Evolutionary conservation across 768 basidiomycete species (phyloP).

Genomic region (Kwoniella sp.): DNA sequence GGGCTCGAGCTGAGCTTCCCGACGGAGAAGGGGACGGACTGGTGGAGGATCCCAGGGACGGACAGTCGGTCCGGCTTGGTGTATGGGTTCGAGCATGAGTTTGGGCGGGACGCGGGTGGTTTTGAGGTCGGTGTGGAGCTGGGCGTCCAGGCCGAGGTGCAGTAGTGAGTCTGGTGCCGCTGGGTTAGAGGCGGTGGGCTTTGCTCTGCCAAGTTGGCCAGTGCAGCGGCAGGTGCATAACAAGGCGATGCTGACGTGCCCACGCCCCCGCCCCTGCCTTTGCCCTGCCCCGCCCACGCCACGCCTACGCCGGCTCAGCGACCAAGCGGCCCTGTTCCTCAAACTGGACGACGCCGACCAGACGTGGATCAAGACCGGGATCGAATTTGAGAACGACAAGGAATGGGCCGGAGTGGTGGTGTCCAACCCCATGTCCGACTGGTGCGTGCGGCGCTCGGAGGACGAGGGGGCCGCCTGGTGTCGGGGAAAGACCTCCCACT

Average conservation of each 20-base stretch:
- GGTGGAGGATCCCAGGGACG: constrained; percentile 11
- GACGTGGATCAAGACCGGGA: constrained; percentile 36
- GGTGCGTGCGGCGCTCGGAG: constrained; percentile 21
- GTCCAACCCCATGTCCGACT: constrained; percentile 31
- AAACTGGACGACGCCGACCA: neutral
- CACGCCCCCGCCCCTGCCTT: neutral
- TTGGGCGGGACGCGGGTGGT: constrained; percentile 8
- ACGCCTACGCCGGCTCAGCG: constrained; percentile 11
- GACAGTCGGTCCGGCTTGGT: constrained; percentile 8
- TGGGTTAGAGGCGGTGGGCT: neutral
- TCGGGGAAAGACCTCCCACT: neutral
- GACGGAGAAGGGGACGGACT: constrained; percentile 7
- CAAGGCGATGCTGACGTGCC: no score
- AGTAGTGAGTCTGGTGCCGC: constrained; percentile 8
- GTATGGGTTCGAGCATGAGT: constrained; percentile 2
- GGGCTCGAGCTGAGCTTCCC: neutral
- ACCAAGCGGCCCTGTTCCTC: constrained; percentile 37
- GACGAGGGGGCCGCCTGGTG: no score
- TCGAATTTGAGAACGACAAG: constrained; percentile 29
- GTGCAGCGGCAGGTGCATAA: no score
- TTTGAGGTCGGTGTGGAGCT: constrained; percentile 21
- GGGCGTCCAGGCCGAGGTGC: constrained; percentile 4
- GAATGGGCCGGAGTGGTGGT: constrained; percentile 28
- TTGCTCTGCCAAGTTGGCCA: neutral
- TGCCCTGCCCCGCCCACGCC: neutral